Base-by-base conservation (phyloP, 2,329 filamentous ascomycete genomes). In the Nothomitra cinnamomea region DNA sequence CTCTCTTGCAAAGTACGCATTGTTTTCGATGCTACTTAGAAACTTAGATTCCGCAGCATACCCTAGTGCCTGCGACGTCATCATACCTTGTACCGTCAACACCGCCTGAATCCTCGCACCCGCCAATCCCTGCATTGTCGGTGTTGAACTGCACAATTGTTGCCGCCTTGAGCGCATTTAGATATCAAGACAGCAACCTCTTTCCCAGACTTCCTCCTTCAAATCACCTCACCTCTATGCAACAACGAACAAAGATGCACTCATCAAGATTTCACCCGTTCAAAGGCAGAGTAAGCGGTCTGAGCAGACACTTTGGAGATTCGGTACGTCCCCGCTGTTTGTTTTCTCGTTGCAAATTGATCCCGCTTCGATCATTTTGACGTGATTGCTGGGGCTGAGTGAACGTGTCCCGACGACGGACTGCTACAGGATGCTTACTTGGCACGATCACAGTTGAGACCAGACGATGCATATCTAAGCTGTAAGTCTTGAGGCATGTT, bases 381-480 rank as follows among this genome's bases (percentile, higher is more conserved):
- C 22, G 38, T 45, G 45, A 22, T 38, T 41, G 40, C 50, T 32
- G 21, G 10, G 13, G 17, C 32, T 43, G 21, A n/a, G 53, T 40
- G 54, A 54, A 58, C 56, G 55, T 48, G 19, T n/a, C 12, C 28
- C 32, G 25, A 21, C 50, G 45, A 32, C 40, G 36, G 22, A 19
- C 42, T 52, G 40, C 15, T 47, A 51, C 36, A 41, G 22, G 10
- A 42, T 48, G 21, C 36, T 53, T 56, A 53, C 61, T 65, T 55
- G 63, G 54, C 52, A 59, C 69, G 70, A 60, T 15, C 24, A 22
- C 57, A 74, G 71, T 61, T 79, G 58, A 69, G 70, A 53, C 80
- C 81, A 13, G 80, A 85, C 58, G 80, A 83, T 67, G 76, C 79
- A 36, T 85, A 83, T 66, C 69, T 86, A 57, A 82, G 77, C 63